Conservation (phyloP, 805 yeast species). For the Nakazawaea pomicola region DNA sequence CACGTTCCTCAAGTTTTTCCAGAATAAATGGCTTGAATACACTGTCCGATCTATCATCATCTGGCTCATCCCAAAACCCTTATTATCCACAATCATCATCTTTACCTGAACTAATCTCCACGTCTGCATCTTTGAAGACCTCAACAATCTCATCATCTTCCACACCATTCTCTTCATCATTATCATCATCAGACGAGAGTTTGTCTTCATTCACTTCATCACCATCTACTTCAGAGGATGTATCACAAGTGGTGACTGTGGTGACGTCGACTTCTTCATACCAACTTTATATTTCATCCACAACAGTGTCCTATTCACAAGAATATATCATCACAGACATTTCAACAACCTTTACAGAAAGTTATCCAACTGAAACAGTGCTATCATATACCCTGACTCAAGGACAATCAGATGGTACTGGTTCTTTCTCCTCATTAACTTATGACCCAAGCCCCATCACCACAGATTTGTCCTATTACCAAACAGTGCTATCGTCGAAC, state of each 20-base stretch:
- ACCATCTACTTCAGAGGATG: conserved; percentile 4
- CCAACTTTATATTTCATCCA: conserved; percentile 6
- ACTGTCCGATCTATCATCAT: not conserved
- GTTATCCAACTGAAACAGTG: conserved; percentile 10
- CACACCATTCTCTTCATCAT: conserved; percentile 4
- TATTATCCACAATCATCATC: conserved; percentile 11
- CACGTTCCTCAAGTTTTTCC: not conserved
- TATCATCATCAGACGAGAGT: not conserved
- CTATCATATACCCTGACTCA: conserved; percentile 6
- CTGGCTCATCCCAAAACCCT: conserved; percentile 1
- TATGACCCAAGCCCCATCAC: conserved; percentile 9
- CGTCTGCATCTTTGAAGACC: not conserved
- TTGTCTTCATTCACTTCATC: not conserved
- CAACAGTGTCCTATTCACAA: conserved; percentile 9
- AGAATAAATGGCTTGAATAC: conserved; percentile 3
- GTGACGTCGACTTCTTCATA: conserved; percentile 14
- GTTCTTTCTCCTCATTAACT: conserved; percentile 3
- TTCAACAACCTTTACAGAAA: conserved; percentile 13
- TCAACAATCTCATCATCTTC: not conserved
- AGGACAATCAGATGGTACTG: conserved; percentile 1
- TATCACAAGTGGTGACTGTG: not conserved
- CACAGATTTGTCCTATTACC: conserved; percentile 11
- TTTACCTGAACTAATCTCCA: conserved; percentile 3
- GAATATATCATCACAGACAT: conserved; percentile 12
- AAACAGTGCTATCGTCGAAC: conserved; percentile 4